These are phyloP conservation scores for Ochetophila trinervis DNA, from an alignment of 306 rosid species.

Conservation along the genomic window DNA sequence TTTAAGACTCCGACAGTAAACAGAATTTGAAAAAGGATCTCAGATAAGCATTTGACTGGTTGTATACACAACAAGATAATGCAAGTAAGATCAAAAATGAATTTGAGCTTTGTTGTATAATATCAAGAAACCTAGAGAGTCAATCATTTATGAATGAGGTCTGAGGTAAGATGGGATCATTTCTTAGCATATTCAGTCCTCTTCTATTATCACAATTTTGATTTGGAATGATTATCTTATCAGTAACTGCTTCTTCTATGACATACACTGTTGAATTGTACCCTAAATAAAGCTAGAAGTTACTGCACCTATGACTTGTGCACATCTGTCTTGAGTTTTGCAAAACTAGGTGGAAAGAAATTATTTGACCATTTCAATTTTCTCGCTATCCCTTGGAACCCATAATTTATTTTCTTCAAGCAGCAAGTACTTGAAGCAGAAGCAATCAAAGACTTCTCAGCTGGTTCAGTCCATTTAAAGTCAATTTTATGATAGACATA, in stretches of 20 bases:
- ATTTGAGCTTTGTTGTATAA: constrained; percentile 1
- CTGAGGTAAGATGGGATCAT: constrained; percentile 16
- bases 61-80: constrained; percentile 24
- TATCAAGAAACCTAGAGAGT: constrained; percentile 19
- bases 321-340: background rate
- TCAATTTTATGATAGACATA: background rate
- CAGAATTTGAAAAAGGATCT: constrained; percentile 23
- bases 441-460: too few relatives aligned
- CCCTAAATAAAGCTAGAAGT: constrained; percentile 3
- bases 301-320: background rate
- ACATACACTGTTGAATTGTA: constrained; percentile 16
- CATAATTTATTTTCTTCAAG: background rate
- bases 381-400: background rate
- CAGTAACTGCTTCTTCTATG: constrained; percentile 13
- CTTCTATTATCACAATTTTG: constrained; percentile 19
- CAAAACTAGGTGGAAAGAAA: background rate
- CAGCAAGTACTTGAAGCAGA: too few relatives aligned
- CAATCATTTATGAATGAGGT: constrained; percentile 14
- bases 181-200: constrained; percentile 15
- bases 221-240: constrained; percentile 18
- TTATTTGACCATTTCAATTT: background rate
- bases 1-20: constrained; percentile 21
- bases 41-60: constrained; percentile 29
- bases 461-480: too few relatives aligned
- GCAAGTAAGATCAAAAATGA: constrained; percentile 3